These are phyloP conservation scores for Angophora floribunda DNA, from an alignment of 345 rosid species.

Conservation along the genomic window DNA sequence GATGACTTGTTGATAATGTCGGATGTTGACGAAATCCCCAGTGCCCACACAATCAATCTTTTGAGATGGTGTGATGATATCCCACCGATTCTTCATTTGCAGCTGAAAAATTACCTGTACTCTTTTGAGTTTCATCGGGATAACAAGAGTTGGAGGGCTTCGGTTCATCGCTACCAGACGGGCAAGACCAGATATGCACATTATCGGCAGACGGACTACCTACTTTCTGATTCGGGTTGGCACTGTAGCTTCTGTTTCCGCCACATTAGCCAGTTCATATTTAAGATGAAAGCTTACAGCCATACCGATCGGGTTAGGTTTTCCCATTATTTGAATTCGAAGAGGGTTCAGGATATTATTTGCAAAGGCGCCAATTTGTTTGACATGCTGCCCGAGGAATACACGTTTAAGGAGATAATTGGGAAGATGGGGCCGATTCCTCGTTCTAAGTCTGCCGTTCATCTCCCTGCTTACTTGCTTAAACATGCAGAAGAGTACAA, in stretches of 20 bases:
- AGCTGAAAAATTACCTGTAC: slow-evolving; percentile 73
- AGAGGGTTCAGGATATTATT: slow-evolving; percentile 77
- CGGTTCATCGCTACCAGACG: slow-evolving; percentile 51
- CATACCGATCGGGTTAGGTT: slow-evolving; percentile 86
- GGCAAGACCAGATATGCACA: slow-evolving; percentile 80
- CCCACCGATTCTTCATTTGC: slow-evolving; percentile 83
- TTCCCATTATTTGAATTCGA: slow-evolving; percentile 67
- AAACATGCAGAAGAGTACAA: slow-evolving; percentile 65
- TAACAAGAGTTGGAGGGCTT: slow-evolving; percentile 91
- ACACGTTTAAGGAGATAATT: slow-evolving; percentile 80
- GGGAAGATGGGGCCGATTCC: slow-evolving; percentile 88
- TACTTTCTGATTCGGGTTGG: slow-evolving; percentile 86
- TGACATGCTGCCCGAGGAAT: slow-evolving; percentile 93
- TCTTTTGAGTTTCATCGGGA: slow-evolving; percentile 68
- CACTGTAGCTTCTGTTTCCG: slow-evolving; percentile 98
- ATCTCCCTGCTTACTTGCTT: slow-evolving; percentile 64
- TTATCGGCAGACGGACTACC: slow-evolving; percentile 59
- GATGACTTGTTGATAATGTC: slow-evolving; percentile 95
- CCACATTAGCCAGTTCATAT: slow-evolving; percentile 54
- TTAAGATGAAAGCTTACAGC: slow-evolving; percentile 98
- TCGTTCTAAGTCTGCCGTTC: slow-evolving; percentile 62
- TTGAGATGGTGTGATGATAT: slow-evolving; percentile 85
- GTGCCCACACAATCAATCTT: slow-evolving; percentile 83
- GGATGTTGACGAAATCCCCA: slow-evolving; percentile 94
- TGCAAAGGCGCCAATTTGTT: slow-evolving; percentile 75